Percentiles rank a stretch among this genome's conserved stretches.
Evolutionary conservation across 257 asterid genomes (phyloP).

Genomic region (Apocynum venetum): DNA sequence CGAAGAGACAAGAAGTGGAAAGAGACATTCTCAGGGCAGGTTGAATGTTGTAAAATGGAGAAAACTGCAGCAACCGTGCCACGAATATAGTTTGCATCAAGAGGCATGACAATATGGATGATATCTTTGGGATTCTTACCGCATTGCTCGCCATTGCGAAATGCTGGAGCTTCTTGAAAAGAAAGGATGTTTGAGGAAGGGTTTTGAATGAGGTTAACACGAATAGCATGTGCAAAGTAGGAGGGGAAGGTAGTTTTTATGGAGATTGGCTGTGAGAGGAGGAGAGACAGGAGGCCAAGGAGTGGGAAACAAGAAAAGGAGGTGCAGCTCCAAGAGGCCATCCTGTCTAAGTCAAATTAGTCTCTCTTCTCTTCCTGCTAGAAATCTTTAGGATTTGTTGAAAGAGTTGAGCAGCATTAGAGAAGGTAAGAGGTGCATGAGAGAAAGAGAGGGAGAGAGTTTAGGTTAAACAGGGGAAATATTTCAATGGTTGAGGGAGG

Average conservation of each 20-base stretch:
- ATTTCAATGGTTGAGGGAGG: conserved; percentile 8
- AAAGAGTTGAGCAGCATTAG: conserved; percentile 1
- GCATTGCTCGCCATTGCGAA: conserved; percentile 63
- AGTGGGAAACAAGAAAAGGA: conserved; percentile 31
- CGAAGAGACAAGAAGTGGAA: conserved; percentile 23
- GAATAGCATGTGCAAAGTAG: conserved; percentile 33
- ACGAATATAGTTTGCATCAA: conserved; percentile 66
- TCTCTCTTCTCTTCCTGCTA: background rate
- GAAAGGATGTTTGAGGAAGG: conserved; percentile 29
- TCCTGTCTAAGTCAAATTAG: conserved; percentile 38
- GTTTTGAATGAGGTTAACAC: conserved; percentile 33
- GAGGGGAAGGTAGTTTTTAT: conserved; percentile 29
- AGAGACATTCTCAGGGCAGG: conserved; percentile 70
- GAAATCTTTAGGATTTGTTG: conserved; percentile 7
- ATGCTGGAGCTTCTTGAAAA: conserved; percentile 78
- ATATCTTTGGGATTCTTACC: conserved; percentile 12
- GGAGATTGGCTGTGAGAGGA: conserved; percentile 38
- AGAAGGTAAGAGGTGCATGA: background rate
- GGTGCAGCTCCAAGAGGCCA: conserved; percentile 59
- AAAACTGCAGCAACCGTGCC: conserved; percentile 80
- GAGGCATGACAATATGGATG: conserved; percentile 75
- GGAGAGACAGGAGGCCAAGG: conserved; percentile 82
- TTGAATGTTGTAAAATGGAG: conserved; percentile 70
- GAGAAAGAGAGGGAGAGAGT: conserved; percentile 14
- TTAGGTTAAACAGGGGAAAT: conserved; percentile 4